Base-by-base conservation (phyloP, 108 stramenopile genomes). In the Parmales sp. region DNA sequence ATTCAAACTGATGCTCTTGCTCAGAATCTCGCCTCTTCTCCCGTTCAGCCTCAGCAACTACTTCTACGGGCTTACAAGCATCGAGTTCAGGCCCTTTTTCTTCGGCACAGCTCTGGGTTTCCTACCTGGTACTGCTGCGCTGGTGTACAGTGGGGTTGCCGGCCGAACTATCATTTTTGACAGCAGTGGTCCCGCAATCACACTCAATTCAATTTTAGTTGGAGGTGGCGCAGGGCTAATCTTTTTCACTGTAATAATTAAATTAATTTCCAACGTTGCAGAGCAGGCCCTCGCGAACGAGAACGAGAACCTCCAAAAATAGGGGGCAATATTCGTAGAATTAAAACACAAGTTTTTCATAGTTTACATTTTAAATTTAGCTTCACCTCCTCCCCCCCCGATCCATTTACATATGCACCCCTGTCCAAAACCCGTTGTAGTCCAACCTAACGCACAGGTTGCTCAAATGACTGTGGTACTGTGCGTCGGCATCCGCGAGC, bases 21-120 rank as follows among this genome's bases (percentile, higher is more conserved):
- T 93, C 45, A 65, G 94, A 38, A 70, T 94, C 0, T 84, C 84
- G 41, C 93, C 93, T 8, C 69, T 94, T 28, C 90, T 94, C 69
- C 93, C 93, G 36, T 94, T 94, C 75, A 89, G 90, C 2, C 73
- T 92, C 38, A 80, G 78, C 45, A 94, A 94, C 72, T 94, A 94
- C 71, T 66, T 92, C 64, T 92, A 91, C 68, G 93, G 91, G n/a
- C 80, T 86, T 16, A 81, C 85, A 11, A 82, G 83, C 6, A 82
- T 94, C 9, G 51, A 72, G 19, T 91, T 91, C 68, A 37, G 69
- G 65, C 67, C 79, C 25, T 91, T 85, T 67, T 81, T 89, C 64
- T 73, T 68, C 22, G 88, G 84, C 37, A 88, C 88, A 2, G 38
- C 86, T n/a, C 45, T 91, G 5, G 90, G 90, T 0, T 89, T 71